These are phyloP conservation scores for Clarireedia sp. DNA, from an alignment of 2,329 filamentous ascomycete species.

Conservation along the genomic window DNA sequence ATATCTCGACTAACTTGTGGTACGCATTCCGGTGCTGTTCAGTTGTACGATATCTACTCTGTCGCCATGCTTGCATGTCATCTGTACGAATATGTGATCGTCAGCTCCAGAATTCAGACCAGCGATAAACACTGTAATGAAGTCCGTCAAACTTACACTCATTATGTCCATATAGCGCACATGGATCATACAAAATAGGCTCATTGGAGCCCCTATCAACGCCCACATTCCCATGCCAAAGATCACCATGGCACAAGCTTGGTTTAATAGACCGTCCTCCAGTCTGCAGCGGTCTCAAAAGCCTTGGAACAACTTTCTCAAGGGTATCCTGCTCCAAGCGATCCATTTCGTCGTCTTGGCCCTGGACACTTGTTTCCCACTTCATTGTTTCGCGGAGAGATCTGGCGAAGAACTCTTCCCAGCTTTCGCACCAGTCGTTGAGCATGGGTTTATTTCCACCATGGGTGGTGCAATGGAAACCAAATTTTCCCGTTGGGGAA, in stretches of 20 bases:
- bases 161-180: neutral
- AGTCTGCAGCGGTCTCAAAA: slow-evolving; percentile 4
- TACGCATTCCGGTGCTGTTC: no score
- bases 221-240: slow-evolving; percentile 12
- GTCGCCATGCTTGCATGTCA: no score
- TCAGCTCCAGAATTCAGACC: no score
- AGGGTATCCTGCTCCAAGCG: neutral
- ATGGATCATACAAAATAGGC: neutral
- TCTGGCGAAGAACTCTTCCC: slow-evolving; percentile 1
- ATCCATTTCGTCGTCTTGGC: neutral
- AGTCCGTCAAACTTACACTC: no score
- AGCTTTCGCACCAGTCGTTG: neutral
- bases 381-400: neutral
- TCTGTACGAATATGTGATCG: no score
- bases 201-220: neutral
- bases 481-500: slow-evolving; percentile 1
- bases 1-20: no score
- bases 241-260: slow-evolving; percentile 13
- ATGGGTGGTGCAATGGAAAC: slow-evolving; percentile 24
- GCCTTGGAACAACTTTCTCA: slow-evolving; percentile 9
- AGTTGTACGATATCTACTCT: no score
- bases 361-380: neutral
- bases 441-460: slow-evolving; percentile 22
- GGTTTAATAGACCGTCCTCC: slow-evolving; percentile 10
- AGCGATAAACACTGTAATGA: no score